Conservation (phyloP, 1,284 basidiomycete species). For the Golubevia pallescens region DNA sequence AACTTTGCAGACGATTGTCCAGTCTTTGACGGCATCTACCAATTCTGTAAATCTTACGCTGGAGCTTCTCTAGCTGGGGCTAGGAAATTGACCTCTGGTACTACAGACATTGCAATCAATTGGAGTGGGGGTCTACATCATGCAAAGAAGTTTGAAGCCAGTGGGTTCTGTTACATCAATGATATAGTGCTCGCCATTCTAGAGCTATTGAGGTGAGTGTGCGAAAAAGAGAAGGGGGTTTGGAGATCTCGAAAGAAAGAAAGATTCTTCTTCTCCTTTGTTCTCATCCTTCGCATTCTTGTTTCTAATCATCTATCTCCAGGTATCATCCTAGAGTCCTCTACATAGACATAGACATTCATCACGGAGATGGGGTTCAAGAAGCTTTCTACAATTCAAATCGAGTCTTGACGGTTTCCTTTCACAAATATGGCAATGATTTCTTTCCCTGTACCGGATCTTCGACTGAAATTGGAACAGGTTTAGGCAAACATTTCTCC, state of each 20-base stretch:
- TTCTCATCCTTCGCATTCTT: too few relatives aligned
- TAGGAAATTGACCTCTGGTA: slow-evolving; percentile 67
- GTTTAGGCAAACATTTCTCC: slow-evolving; percentile 82
- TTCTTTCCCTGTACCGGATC: slow-evolving; percentile 74
- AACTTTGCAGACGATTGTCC: slow-evolving; percentile 64
- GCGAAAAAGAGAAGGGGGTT: too few relatives aligned
- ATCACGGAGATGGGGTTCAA: slow-evolving; percentile 95
- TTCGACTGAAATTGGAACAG: slow-evolving; percentile 55
- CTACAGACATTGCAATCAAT: slow-evolving; percentile 94
- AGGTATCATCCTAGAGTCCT: slow-evolving; percentile 88
- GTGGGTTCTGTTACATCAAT: slow-evolving; percentile 95
- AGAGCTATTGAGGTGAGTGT: slow-evolving; percentile 82
- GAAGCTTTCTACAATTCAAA: slow-evolving; percentile 98
- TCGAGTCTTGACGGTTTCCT: slow-evolving; percentile 96
- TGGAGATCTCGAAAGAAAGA: too few relatives aligned
- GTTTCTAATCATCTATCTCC: not conserved
- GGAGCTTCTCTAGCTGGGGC: slow-evolving; percentile 56
- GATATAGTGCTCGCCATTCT: slow-evolving; percentile 91
- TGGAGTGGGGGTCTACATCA: slow-evolving; percentile 97
- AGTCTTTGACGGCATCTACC: slow-evolving; percentile 64
- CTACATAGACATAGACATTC: slow-evolving; percentile 96
- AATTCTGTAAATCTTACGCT: slow-evolving; percentile 59
- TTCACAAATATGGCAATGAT: slow-evolving; percentile 98
- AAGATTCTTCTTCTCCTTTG: too few relatives aligned
- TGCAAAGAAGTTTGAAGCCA: slow-evolving; percentile 92